phyloP scores from a whole-genome alignment of 2,329 filamentous ascomycete genomes.

The Fusarium circinatum region DNA sequence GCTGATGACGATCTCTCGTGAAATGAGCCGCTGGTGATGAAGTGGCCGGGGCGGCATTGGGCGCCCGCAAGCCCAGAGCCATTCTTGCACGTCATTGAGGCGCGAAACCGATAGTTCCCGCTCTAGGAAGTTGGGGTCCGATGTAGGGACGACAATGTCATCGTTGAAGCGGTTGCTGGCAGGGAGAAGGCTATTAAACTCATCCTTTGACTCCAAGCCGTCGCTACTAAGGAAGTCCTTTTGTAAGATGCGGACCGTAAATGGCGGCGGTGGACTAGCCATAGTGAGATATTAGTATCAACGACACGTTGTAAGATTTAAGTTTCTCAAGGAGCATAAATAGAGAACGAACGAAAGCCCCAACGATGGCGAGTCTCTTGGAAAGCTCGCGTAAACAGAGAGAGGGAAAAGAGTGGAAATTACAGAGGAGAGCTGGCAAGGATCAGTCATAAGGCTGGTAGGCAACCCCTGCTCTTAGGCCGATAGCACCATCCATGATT shows the following conservation, averaged over 20 bases:
- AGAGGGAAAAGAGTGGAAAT: constrained; percentile 14
- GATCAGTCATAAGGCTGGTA: constrained; percentile 29
- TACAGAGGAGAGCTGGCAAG: neutral
- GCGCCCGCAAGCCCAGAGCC: constrained; percentile 39
- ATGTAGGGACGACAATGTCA: constrained; percentile 23
- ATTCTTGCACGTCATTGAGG: constrained; percentile 28
- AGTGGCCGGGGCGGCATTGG: constrained; percentile 51
- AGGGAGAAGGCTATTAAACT: constrained; percentile 11
- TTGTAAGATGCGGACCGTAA: constrained; percentile 18
- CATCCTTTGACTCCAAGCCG: neutral
- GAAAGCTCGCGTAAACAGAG: neutral
- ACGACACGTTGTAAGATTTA: neutral
- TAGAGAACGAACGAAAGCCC: neutral
- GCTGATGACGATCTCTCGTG: constrained; percentile 49
- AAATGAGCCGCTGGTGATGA: constrained; percentile 50
- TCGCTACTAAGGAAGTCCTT: neutral
- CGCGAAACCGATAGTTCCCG: constrained; percentile 28
- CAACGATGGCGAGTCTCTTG: neutral
- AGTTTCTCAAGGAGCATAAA: neutral
- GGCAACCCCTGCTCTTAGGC: neutral
- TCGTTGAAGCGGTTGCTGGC: constrained; percentile 27
- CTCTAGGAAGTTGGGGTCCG: constrained; percentile 30
- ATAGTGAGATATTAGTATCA: neutral
- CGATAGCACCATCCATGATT: neutral
- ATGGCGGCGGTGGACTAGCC: constrained; percentile 23